Evolutionary conservation across 495 filamentous ascomycete species (phyloP).

Genomic region (Massariosphaeria phaeospora): DNA sequence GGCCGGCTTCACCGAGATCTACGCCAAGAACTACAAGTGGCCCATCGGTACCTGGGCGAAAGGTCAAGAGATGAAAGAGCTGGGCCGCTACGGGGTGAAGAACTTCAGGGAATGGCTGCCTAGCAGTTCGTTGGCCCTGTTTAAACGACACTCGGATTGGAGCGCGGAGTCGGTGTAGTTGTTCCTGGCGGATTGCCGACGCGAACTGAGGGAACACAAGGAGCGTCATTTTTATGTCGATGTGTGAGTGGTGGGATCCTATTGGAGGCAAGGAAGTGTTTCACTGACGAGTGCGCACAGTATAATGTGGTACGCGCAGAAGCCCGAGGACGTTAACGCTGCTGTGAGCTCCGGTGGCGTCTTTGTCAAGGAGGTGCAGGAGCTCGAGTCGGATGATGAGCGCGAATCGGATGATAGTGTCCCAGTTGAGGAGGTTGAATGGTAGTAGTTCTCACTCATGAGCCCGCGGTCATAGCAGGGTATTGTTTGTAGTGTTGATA

Average conservation of each 20-base stretch:
- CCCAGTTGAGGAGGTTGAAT: too few relatives aligned
- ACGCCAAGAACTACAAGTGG: constrained; percentile 25
- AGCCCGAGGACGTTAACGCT: too few relatives aligned
- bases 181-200: constrained; percentile 32
- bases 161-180: constrained; percentile 35
- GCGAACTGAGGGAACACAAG: constrained; percentile 34
- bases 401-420: too few relatives aligned
- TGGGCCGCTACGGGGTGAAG: constrained; percentile 17
- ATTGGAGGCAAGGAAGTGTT: neutral
- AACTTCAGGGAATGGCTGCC: constrained; percentile 27
- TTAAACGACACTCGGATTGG: constrained; percentile 38
- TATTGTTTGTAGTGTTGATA: too few relatives aligned
- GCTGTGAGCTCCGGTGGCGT: too few relatives aligned
- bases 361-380: neutral
- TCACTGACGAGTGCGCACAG: too few relatives aligned
- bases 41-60: constrained; percentile 30
- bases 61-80: constrained; percentile 21
- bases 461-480: too few relatives aligned
- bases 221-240: constrained; percentile 23
- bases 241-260: constrained; percentile 25
- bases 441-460: too few relatives aligned
- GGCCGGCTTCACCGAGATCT: constrained; percentile 19
- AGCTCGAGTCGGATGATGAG: neutral
- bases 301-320: neutral
- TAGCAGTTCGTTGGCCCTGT: constrained; percentile 22